Conservation (phyloP, 2,329 filamentous ascomycete species). For the Talaromyces sp. region DNA sequence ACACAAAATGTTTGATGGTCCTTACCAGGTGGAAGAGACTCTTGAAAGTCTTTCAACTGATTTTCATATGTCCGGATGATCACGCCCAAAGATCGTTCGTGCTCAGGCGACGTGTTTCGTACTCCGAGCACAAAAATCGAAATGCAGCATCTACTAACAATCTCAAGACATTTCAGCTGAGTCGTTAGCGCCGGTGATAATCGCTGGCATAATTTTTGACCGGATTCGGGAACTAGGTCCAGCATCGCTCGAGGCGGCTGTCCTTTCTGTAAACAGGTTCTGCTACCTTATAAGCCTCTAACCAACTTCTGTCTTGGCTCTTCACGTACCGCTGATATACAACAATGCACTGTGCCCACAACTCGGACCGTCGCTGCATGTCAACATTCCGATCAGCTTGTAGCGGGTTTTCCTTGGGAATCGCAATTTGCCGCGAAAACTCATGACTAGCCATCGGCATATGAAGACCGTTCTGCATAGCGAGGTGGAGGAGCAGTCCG, state of each 20-base stretch:
- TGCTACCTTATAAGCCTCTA: constrained; percentile 12
- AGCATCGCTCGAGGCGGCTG: constrained; percentile 28
- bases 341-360: constrained; percentile 37
- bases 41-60: constrained; percentile 31
- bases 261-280: constrained; percentile 34
- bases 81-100: constrained; percentile 33
- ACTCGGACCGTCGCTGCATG: constrained; percentile 30
- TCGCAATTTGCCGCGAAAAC: constrained; percentile 29
- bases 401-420: constrained; percentile 6
- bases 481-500: constrained; percentile 35
- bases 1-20: not conserved
- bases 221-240: constrained; percentile 31
- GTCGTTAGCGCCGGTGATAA: constrained; percentile 29
- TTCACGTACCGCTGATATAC: constrained; percentile 32
- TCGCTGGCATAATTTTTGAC: constrained; percentile 27
- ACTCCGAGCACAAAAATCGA: constrained; percentile 34
- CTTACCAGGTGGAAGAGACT: constrained; percentile 26
- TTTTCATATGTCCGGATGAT: constrained; percentile 31
- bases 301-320: not conserved
- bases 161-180: constrained; percentile 33
- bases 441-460: constrained; percentile 39
- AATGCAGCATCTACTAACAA: constrained; percentile 30
- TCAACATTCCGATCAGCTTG: constrained; percentile 23
- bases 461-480: constrained; percentile 40
- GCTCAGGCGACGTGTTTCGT: constrained; percentile 31